Evolutionary conservation across 2,329 filamentous ascomycete species (phyloP).

Genomic region (Chaetomium strumarium): DNA sequence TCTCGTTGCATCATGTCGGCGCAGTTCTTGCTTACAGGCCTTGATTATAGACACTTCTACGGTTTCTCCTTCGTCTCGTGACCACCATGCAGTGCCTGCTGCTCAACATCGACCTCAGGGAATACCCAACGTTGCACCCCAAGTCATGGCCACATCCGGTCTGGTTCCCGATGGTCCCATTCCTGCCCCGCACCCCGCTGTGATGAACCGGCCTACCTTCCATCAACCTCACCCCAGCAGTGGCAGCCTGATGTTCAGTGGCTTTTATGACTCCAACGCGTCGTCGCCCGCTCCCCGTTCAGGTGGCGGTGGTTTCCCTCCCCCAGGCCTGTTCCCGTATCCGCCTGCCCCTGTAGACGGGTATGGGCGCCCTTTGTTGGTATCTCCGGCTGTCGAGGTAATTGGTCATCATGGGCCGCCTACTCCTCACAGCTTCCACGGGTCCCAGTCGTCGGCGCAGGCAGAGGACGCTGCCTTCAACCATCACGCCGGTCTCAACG

Average conservation of each 20-base stretch:
- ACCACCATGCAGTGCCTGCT: slow-evolving; percentile 11
- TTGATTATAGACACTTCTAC: slow-evolving; percentile 13
- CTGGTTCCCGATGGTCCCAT: slow-evolving; percentile 10
- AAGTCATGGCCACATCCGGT: slow-evolving; percentile 5
- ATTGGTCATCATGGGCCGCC: slow-evolving; percentile 44
- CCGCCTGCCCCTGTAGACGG: slow-evolving; percentile 17
- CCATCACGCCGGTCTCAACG: slow-evolving; percentile 29
- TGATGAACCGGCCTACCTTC: slow-evolving; percentile 33
- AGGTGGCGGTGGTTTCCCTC: slow-evolving; percentile 39
- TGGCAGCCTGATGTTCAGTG: slow-evolving; percentile 52
- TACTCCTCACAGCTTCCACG: slow-evolving; percentile 57
- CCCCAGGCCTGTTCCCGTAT: slow-evolving; percentile 38
- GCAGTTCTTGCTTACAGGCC: slow-evolving; percentile 11
- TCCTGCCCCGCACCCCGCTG: slow-evolving; percentile 16
- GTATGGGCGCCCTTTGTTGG: slow-evolving; percentile 26
- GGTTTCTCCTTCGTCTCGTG: slow-evolving; percentile 6
- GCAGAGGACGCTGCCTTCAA: slow-evolving; percentile 34
- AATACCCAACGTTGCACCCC: slow-evolving; percentile 7
- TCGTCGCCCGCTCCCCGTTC: slow-evolving; percentile 52
- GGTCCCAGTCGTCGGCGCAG: slow-evolving; percentile 51
- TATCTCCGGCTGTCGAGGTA: slow-evolving; percentile 29
- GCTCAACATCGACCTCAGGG: slow-evolving; percentile 12
- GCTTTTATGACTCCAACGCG: slow-evolving; percentile 48
- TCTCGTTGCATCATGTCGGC: background rate
- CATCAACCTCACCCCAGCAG: slow-evolving; percentile 51